A percentile compares a stretch with the other conserved stretches of the same genome.
These are phyloP conservation scores for Scutellaria baicalensis DNA, from an alignment of 257 asterid species.

Conservation along the genomic window DNA sequence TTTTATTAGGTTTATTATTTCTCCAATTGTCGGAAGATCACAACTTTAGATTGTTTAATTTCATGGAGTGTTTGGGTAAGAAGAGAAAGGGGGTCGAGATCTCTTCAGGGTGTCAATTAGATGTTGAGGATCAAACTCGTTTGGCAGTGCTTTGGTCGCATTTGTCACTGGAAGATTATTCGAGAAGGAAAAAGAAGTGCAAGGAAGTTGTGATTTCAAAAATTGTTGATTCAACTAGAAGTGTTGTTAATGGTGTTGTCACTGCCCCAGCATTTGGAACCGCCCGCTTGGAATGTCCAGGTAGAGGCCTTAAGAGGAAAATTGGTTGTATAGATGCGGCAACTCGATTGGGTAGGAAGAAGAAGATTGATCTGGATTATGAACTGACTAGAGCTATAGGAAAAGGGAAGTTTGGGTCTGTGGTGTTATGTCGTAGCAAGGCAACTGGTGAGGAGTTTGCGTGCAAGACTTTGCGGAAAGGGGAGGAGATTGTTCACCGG, in stretches of 20 bases:
- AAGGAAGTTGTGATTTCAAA: constrained; percentile 46
- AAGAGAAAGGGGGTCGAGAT: constrained; percentile 70
- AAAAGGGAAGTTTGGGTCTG: constrained; percentile 79
- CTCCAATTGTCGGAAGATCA: background rate
- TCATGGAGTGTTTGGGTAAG: constrained; percentile 58
- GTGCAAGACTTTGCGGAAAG: constrained; percentile 69
- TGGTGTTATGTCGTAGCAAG: constrained; percentile 56
- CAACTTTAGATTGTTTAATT: background rate
- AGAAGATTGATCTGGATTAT: constrained; percentile 72
- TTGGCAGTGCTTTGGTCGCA: constrained; percentile 43
- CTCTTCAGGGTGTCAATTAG: constrained; percentile 20
- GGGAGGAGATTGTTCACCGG: constrained; percentile 83
- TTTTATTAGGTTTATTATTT: constrained; percentile 5
- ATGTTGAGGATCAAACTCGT: constrained; percentile 24
- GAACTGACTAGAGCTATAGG: constrained; percentile 55
- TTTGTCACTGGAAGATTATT: constrained; percentile 63
- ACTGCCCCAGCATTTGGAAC: constrained; percentile 81
- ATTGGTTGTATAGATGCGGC: constrained; percentile 83
- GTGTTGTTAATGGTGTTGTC: constrained; percentile 52
- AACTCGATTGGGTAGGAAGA: constrained; percentile 73
- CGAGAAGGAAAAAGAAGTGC: constrained; percentile 70
- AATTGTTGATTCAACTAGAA: constrained; percentile 30
- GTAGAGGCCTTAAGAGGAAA: constrained; percentile 84
- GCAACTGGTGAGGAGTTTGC: constrained; percentile 69
- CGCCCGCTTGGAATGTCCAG: constrained; percentile 33